Percentiles rank a stretch among this genome's conserved stretches.
Conservation (phyloP, 2,329 filamentous ascomycete species). For the Tolypocladium album region DNA sequence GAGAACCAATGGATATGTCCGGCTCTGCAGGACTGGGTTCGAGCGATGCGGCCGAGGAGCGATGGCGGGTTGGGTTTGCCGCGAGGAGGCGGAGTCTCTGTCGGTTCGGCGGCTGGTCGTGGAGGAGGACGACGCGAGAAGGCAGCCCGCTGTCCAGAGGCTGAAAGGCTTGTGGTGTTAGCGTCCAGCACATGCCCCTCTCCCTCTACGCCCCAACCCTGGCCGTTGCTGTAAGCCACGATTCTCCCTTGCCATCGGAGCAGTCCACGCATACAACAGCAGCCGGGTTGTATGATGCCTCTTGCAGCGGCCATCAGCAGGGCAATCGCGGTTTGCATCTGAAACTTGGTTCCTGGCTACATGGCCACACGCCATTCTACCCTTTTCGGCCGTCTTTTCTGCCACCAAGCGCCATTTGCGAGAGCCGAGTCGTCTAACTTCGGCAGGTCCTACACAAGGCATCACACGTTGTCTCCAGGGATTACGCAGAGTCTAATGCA, state of each 20-base stretch:
- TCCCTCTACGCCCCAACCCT: not conserved
- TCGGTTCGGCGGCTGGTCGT: not conserved
- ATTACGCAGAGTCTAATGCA: not conserved
- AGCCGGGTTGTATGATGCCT: too few relatives aligned
- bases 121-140: not conserved
- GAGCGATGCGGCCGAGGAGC: slow-evolving; percentile 3
- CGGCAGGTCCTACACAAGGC: not conserved
- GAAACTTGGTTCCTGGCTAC: too few relatives aligned
- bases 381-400: not conserved
- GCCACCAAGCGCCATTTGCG: not conserved
- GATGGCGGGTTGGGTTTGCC: slow-evolving; percentile 2
- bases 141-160: not conserved
- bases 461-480: not conserved
- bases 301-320: not conserved
- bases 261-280: not conserved
- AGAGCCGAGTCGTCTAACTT: not conserved
- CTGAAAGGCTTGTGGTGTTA: not conserved
- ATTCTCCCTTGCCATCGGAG: not conserved
- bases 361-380: not conserved
- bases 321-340: not conserved
- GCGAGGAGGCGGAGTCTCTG: slow-evolving; percentile 1
- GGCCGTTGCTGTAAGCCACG: not conserved
- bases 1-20: not conserved
- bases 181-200: not conserved
- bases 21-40: slow-evolving; percentile 1